These are phyloP conservation scores for Glutinoglossum americanum DNA, from an alignment of 495 filamentous ascomycete species.

Conservation along the genomic window DNA sequence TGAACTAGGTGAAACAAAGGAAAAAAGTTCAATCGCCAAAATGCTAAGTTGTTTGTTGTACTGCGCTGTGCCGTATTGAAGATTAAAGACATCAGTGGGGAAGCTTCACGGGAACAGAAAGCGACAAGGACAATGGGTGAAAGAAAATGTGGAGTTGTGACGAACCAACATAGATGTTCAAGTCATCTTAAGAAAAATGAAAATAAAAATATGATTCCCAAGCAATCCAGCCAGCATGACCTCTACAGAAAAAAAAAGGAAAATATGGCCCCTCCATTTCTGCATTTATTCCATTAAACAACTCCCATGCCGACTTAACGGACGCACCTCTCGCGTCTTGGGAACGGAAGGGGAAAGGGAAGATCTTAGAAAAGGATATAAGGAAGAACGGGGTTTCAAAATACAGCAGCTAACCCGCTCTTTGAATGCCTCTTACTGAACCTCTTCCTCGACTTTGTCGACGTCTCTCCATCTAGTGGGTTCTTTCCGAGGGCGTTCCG, in stretches of 20 bases:
- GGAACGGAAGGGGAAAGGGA: neutral
- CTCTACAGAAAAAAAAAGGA: neutral
- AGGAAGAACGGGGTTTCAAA: conserved; percentile 21
- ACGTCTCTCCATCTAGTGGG: conserved; percentile 18
- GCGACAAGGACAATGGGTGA: neutral
- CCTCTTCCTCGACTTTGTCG: conserved; percentile 45
- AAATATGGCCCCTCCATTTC: neutral
- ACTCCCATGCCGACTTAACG: neutral
- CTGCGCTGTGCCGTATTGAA: neutral
- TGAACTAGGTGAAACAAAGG: neutral
- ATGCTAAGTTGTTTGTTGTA: neutral
- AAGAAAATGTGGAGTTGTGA: neutral
- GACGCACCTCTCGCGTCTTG: neutral
- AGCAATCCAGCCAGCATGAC: neutral
- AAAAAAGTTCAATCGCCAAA: neutral
- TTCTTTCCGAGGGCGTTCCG: conserved; percentile 24
- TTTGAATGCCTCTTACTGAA: conserved; percentile 84
- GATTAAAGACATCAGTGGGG: neutral
- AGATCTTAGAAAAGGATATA: neutral
- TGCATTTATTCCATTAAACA: neutral
- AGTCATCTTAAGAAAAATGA: neutral
- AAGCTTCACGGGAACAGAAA: neutral
- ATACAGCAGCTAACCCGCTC: conserved; percentile 67
- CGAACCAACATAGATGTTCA: neutral
- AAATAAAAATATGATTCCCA: neutral